These are phyloP conservation scores for Hanseniaspora guilliermondii DNA, from an alignment of 805 yeast genomes.

Conservation along the genomic window DNA sequence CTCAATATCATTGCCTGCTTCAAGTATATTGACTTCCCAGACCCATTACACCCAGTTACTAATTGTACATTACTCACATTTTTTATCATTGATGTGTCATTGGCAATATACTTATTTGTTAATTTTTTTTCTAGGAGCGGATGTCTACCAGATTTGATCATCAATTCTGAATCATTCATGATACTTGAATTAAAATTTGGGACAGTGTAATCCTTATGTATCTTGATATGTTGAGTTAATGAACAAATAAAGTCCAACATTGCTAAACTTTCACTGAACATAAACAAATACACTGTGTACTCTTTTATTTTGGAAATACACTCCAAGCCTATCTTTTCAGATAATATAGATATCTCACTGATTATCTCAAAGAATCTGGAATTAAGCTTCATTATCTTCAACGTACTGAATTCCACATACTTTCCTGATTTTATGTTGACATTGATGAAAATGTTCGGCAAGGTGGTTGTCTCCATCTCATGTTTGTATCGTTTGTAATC, in stretches of 20 bases:
- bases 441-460: slow-evolving; percentile 31
- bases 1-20: slow-evolving; percentile 38
- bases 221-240: slow-evolving; percentile 24
- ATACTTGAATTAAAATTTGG: slow-evolving; percentile 31
- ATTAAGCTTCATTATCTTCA: slow-evolving; percentile 32
- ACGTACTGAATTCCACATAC: slow-evolving; percentile 31
- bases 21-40: slow-evolving; percentile 49
- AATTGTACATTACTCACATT: slow-evolving; percentile 34
- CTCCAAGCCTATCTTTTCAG: slow-evolving; percentile 31
- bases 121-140: slow-evolving; percentile 31
- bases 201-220: slow-evolving; percentile 21
- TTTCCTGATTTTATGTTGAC: slow-evolving; percentile 22
- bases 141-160: slow-evolving; percentile 30
- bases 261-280: slow-evolving; percentile 35
- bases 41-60: slow-evolving; percentile 51
- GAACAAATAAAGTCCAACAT: slow-evolving; percentile 32
- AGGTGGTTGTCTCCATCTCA: slow-evolving; percentile 7
- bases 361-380: slow-evolving; percentile 31
- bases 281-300: slow-evolving; percentile 29
- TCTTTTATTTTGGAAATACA: slow-evolving; percentile 22
- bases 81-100: slow-evolving; percentile 29
- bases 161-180: slow-evolving; percentile 13
- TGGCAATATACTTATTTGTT: slow-evolving; percentile 26
- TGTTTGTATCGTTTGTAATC: slow-evolving; percentile 6
- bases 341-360: slow-evolving; percentile 32